These are phyloP conservation scores for Ammopiptanthus mongolicus DNA, from an alignment of 306 rosid genomes.

Conservation along the genomic window DNA sequence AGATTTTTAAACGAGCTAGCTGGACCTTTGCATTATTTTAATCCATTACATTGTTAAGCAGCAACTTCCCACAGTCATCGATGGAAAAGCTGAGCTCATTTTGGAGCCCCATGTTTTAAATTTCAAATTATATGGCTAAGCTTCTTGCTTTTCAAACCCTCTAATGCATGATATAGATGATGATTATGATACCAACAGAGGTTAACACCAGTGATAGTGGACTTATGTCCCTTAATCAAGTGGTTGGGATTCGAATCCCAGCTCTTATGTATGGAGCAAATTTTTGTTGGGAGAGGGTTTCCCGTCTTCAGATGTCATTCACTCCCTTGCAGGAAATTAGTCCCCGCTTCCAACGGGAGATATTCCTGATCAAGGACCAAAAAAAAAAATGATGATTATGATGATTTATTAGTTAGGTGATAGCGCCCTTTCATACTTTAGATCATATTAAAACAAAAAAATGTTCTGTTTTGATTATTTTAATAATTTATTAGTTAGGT, in stretches of 20 bases:
- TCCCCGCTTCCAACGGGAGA: no score
- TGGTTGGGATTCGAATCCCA: no score
- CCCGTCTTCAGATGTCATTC: no score
- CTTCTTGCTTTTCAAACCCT: background rate
- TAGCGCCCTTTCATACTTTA: background rate
- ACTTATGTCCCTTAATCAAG: no score
- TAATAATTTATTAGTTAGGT: background rate
- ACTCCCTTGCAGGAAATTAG: no score
- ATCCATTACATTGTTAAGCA: background rate
- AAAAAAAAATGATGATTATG: no score
- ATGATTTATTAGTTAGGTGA: background rate
- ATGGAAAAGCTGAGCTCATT: background rate
- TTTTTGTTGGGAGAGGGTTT: no score
- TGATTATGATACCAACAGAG: no score
- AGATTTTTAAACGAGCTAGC: background rate
- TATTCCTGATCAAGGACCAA: no score
- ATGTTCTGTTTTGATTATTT: background rate
- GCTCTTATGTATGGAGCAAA: no score
- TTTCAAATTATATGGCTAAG: background rate
- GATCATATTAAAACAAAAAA: background rate
- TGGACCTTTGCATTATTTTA: slow-evolving; percentile 1
- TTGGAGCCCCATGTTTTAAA: background rate
- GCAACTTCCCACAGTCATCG: slow-evolving; percentile 5
- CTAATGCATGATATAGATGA: background rate
- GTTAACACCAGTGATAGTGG: no score